Evolutionary conservation across 108 stramenopile genomes (phyloP).

Genomic region (Aurantiochytrium sp.): DNA sequence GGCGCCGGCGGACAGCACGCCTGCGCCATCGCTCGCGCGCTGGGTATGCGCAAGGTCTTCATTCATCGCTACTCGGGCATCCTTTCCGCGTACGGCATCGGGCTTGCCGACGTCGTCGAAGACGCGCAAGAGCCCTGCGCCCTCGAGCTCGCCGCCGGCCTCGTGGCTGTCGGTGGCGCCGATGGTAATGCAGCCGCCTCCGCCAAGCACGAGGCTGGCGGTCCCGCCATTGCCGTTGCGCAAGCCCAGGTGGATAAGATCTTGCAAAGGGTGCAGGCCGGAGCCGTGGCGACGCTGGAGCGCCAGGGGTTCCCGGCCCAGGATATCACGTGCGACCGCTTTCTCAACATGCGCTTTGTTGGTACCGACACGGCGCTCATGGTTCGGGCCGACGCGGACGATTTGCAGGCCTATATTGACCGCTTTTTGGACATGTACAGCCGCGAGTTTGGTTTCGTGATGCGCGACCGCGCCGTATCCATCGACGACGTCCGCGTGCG

Average conservation of each 20-base stretch:
- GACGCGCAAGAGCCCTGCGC: slow-evolving; percentile 91
- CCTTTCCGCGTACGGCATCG: slow-evolving; percentile 89
- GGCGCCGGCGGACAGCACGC: slow-evolving; percentile 97
- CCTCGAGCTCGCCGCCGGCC: slow-evolving; percentile 34
- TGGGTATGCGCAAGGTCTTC: slow-evolving; percentile 85
- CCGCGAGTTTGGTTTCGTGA: slow-evolving; percentile 88
- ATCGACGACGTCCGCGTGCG: slow-evolving; percentile 95
- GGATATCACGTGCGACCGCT: slow-evolving; percentile 29
- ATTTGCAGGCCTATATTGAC: slow-evolving; percentile 46
- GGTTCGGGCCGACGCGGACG: slow-evolving; percentile 51
- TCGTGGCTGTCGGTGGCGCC: slow-evolving; percentile 36
- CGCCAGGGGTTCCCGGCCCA: slow-evolving; percentile 72
- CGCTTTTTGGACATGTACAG: slow-evolving; percentile 67
- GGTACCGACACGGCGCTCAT: slow-evolving; percentile 94
- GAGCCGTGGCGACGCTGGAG: slow-evolving; percentile 46
- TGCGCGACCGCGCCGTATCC: slow-evolving; percentile 73
- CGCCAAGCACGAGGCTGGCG: not conserved
- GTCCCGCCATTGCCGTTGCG: not conserved
- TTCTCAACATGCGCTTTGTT: slow-evolving; percentile 76
- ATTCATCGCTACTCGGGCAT: slow-evolving; percentile 91
- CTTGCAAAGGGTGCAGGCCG: not conserved
- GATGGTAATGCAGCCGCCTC: slow-evolving; percentile 28
- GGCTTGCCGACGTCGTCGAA: slow-evolving; percentile 83
- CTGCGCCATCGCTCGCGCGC: slow-evolving; percentile 81
- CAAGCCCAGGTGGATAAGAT: slow-evolving; percentile 34